These are phyloP conservation scores for Flaveria robusta DNA, from an alignment of 129 eudicot genomes.

Conservation along the genomic window DNA sequence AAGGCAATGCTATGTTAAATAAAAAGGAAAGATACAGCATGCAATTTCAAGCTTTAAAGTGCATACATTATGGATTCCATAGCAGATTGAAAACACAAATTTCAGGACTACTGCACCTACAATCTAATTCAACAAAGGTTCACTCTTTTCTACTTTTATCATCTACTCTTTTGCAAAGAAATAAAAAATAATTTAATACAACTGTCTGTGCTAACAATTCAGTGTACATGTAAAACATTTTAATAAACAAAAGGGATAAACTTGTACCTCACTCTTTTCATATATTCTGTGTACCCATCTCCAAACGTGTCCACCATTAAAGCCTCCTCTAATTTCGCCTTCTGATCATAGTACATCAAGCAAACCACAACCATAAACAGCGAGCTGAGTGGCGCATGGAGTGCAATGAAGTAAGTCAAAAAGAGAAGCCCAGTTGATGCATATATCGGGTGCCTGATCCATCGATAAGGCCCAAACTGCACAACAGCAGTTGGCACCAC, in stretches of 20 bases:
- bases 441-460: constrained; percentile 90
- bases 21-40: not conserved
- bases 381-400: constrained; percentile 67
- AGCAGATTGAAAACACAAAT: not conserved
- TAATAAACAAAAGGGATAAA: constrained; percentile 84
- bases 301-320: constrained; percentile 74
- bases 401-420: constrained; percentile 62
- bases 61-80: not conserved
- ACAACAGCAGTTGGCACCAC: constrained; percentile 90
- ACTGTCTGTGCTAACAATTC: constrained; percentile 17
- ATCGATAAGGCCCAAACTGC: constrained; percentile 80
- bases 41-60: not conserved
- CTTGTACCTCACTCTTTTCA: constrained; percentile 72
- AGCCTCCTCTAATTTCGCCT: constrained; percentile 71
- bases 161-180: constrained; percentile 19
- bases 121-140: constrained; percentile 25
- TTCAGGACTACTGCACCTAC: constrained; percentile 1
- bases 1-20: not conserved
- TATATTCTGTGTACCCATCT: constrained; percentile 60
- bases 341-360: constrained; percentile 70
- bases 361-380: constrained; percentile 56
- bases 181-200: constrained; percentile 31
- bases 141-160: constrained; percentile 24
- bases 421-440: constrained; percentile 84
- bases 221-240: constrained; percentile 26